Conservation (phyloP, 2,329 filamentous ascomycete species). For the Neospermospora avenae region DNA sequence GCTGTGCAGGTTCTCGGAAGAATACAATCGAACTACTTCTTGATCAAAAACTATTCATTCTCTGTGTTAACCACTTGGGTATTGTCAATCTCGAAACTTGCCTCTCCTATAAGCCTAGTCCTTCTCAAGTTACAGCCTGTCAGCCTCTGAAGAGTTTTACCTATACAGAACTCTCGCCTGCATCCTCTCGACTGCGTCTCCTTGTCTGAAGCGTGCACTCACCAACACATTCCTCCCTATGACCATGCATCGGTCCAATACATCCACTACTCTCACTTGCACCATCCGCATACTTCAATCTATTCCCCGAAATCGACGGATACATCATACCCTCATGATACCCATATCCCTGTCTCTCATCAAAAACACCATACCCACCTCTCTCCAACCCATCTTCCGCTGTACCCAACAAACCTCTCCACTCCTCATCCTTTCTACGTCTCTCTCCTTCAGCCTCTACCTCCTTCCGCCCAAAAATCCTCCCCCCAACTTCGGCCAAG, state of each 20-base stretch:
- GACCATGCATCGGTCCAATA: conserved; percentile 10
- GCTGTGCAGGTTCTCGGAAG: background rate
- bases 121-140: background rate
- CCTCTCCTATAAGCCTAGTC: background rate
- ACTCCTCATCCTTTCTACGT: background rate
- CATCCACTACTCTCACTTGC: conserved; percentile 16
- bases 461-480: background rate
- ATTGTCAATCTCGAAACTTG: background rate
- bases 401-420: conserved; percentile 2
- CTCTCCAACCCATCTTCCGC: background rate
- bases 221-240: conserved; percentile 9
- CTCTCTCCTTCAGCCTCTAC: background rate
- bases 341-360: conserved; percentile 1
- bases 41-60: background rate
- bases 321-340: conserved; percentile 10
- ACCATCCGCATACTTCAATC: conserved; percentile 9
- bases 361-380: background rate
- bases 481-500: background rate
- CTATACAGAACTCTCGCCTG: background rate
- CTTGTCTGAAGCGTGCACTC: conserved; percentile 5
- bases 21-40: background rate
- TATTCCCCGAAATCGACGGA: background rate
- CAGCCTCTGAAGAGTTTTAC: background rate
- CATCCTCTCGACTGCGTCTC: conserved; percentile 5
- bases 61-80: background rate